Evolutionary conservation across 2,329 filamentous ascomycete species (phyloP).

Genomic region (Ilyonectria sp.): DNA sequence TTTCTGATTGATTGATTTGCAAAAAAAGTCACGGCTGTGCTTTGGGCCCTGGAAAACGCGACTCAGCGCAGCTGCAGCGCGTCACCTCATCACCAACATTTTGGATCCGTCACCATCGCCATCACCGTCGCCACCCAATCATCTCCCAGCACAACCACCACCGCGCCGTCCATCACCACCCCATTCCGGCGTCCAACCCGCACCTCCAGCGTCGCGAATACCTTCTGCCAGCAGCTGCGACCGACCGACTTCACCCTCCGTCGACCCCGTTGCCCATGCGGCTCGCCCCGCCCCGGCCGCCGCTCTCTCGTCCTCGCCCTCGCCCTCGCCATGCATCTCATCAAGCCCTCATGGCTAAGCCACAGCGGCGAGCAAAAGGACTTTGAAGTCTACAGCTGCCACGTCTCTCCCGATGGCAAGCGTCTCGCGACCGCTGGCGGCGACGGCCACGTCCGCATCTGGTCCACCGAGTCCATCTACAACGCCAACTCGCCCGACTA

Average conservation of each 20-base stretch:
- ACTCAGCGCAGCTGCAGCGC: slow-evolving; percentile 18
- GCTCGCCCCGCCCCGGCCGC: slow-evolving; percentile 37
- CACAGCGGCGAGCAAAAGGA: slow-evolving; percentile 98
- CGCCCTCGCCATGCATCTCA: slow-evolving; percentile 77
- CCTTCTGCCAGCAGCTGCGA: slow-evolving; percentile 14
- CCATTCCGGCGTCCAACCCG: not conserved
- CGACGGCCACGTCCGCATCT: slow-evolving; percentile 97
- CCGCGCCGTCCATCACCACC: not conserved
- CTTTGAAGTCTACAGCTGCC: slow-evolving; percentile 98
- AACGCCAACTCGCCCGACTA: slow-evolving; percentile 81
- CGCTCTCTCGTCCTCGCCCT: slow-evolving; percentile 7
- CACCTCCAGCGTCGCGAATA: not conserved
- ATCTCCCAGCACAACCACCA: slow-evolving; percentile 6
- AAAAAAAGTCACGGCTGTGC: slow-evolving; percentile 1
- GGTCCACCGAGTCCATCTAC: slow-evolving; percentile 95
- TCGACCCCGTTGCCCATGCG: slow-evolving; percentile 40
- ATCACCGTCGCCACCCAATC: slow-evolving; percentile 14
- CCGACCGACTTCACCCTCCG: slow-evolving; percentile 11
- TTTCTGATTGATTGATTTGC: not conserved
- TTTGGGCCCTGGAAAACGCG: slow-evolving; percentile 23
- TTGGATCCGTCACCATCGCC: slow-evolving; percentile 26
- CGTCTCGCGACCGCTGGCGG: slow-evolving; percentile 94
- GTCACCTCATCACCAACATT: slow-evolving; percentile 25
- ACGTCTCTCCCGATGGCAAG: slow-evolving; percentile 94
- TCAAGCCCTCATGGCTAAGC: slow-evolving; percentile 96